Conservation (phyloP, 164 flowering plant genomes). For the Tetrastigma voinierianum region DNA sequence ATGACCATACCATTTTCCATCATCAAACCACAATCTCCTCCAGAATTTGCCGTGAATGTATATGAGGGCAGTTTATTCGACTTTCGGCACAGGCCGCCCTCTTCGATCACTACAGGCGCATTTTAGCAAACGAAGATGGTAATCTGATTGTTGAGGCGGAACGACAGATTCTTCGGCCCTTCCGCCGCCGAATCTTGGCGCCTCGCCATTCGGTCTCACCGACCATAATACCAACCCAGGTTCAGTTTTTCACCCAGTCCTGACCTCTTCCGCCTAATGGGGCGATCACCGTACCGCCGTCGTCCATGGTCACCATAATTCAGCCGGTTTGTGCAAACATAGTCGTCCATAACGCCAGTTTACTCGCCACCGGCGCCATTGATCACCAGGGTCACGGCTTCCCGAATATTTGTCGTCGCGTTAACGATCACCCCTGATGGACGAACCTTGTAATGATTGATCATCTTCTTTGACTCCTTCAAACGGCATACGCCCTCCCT, state of each 20-base stretch:
- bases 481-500: slow-evolving; percentile 42
- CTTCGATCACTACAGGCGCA: not conserved
- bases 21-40: too few species aligned
- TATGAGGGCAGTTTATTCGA: too few species aligned
- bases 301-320: slow-evolving; percentile 91
- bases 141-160: slow-evolving; percentile 75
- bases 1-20: too few species aligned
- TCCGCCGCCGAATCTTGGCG: slow-evolving; percentile 62
- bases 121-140: slow-evolving; percentile 22
- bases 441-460: slow-evolving; percentile 90
- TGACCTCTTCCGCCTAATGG: slow-evolving; percentile 70
- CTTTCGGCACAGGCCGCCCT: too few species aligned
- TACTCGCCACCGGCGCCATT: slow-evolving; percentile 72
- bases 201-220: slow-evolving; percentile 62
- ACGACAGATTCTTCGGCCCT: slow-evolving; percentile 72
- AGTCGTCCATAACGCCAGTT: slow-evolving; percentile 68
- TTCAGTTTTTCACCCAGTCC: slow-evolving; percentile 84
- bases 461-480: slow-evolving; percentile 60
- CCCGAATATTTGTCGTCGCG: slow-evolving; percentile 70
- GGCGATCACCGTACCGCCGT: slow-evolving; percentile 44
- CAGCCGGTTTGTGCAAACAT: slow-evolving; percentile 79
- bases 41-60: too few species aligned
- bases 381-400: slow-evolving; percentile 98
- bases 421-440: slow-evolving; percentile 77
- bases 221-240: slow-evolving; percentile 60